A percentile compares a stretch with the other conserved stretches of the same genome.
These are phyloP conservation scores for Heracleum sosnowskyi DNA, from an alignment of 129 eudicot genomes.

Conservation along the genomic window DNA sequence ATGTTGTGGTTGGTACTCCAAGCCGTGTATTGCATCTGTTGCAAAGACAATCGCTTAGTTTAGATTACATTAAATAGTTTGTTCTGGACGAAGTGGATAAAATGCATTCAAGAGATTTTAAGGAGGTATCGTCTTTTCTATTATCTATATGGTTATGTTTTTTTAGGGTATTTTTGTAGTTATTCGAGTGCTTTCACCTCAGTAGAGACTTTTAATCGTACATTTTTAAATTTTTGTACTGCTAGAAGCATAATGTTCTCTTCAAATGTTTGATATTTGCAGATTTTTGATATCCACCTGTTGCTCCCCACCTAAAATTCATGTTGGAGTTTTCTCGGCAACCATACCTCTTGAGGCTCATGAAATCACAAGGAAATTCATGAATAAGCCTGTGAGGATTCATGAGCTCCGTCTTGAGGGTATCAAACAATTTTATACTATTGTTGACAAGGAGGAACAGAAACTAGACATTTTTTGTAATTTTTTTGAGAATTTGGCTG, in stretches of 20 bases:
- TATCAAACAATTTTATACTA: neutral
- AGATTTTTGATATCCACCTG: conserved; percentile 29
- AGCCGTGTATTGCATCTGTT: conserved; percentile 18
- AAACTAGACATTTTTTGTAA: neutral
- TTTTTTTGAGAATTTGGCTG: neutral
- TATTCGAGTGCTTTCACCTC: no score
- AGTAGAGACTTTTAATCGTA: no score
- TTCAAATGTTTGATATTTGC: neutral
- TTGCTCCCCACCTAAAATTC: conserved; percentile 26
- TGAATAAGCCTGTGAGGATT: conserved; percentile 28
- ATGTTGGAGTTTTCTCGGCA: conserved; percentile 27
- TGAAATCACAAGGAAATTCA: conserved; percentile 12
- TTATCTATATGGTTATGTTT: no score
- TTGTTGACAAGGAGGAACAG: neutral
- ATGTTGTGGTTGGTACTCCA: conserved; percentile 23
- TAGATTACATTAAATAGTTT: conserved; percentile 12
- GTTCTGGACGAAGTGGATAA: conserved; percentile 22
- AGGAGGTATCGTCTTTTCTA: conserved; percentile 10
- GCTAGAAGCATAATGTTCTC: neutral
- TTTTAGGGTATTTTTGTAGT: no score
- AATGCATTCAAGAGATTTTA: conserved; percentile 15
- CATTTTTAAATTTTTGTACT: no score
- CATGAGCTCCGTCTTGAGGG: conserved; percentile 26
- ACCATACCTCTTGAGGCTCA: conserved; percentile 20
- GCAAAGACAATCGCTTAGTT: conserved; percentile 12